Conservation (phyloP, 768 basidiomycete genomes). For the Pleurotus sapidus region DNA sequence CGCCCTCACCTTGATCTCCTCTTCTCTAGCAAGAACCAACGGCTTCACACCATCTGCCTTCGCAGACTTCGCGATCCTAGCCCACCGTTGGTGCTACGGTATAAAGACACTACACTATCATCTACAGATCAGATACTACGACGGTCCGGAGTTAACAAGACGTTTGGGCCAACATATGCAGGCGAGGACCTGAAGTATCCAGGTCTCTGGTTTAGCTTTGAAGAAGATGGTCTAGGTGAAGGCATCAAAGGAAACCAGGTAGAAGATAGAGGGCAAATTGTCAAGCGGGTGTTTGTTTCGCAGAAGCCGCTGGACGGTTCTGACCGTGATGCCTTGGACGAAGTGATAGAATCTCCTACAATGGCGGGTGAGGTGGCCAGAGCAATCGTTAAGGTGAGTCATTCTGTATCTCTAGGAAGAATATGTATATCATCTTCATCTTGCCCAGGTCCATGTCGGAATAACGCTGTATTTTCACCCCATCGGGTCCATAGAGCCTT, state of each 20-base stretch:
- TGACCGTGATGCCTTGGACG: slow-evolving; percentile 67
- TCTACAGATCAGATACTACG: slow-evolving; percentile 59
- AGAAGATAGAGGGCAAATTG: slow-evolving; percentile 74
- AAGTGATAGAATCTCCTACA: slow-evolving; percentile 57
- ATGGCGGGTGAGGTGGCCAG: slow-evolving; percentile 74
- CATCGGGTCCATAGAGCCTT: slow-evolving; percentile 35
- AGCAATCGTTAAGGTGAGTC: slow-evolving; percentile 63
- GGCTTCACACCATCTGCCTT: slow-evolving; percentile 75
- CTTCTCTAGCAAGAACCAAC: slow-evolving; percentile 76
- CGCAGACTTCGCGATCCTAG: slow-evolving; percentile 63
- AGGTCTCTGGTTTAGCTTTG: slow-evolving; percentile 82
- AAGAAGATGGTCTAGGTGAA: slow-evolving; percentile 65
- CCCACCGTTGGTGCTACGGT: slow-evolving; percentile 66
- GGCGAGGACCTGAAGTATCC: slow-evolving; percentile 76
- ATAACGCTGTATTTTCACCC: slow-evolving; percentile 69
- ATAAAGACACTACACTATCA: slow-evolving; percentile 63
- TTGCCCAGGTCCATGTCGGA: slow-evolving; percentile 66
- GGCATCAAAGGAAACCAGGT: slow-evolving; percentile 44
- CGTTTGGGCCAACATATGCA: slow-evolving; percentile 83
- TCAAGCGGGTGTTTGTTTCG: slow-evolving; percentile 69
- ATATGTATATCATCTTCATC: not conserved
- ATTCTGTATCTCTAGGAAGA: too few relatives aligned
- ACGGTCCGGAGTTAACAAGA: slow-evolving; percentile 62
- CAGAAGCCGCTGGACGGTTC: slow-evolving; percentile 61
- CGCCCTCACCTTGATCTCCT: slow-evolving; percentile 84